Evolutionary conservation across 441 rosid species (phyloP), one percentile per base, ranked within the genome.

Genomic region (Erodium texanum): DNA sequence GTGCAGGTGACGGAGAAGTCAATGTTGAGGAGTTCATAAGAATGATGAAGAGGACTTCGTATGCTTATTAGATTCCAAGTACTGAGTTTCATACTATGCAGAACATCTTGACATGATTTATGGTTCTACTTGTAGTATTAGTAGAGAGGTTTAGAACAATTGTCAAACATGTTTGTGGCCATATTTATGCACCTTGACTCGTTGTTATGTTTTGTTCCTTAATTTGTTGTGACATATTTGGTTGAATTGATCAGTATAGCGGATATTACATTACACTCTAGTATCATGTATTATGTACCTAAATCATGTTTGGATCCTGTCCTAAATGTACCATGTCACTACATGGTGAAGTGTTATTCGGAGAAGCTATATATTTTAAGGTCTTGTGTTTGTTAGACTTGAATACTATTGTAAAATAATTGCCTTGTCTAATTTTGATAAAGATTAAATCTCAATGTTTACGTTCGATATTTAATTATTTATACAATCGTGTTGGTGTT

Each of bases 1-100:
- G 34, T 73, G 58, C 78, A 93, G 98, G 58, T 66, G 97, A 93
- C 75, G 93, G 96, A 41, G 94, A 89, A 82, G 92, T 93, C 59
- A 77, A 69, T 34, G 36, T 77, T 34, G 92, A 93, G 0, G 98
- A 93, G 68, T 93, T 93, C 82, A 68, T 87, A 66, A 80, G 80
- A 87, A 87, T 87, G 88, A 93, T 90, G 98, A 84, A 72, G 79
- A 81, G 83, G 81, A 89, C 96, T 20, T 50, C 86, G 1, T 87
- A 81, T 38, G 89, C 89, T 22, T 77, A 71, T 80, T 93, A 82
- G 76, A 72, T 56, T 19, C 18, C 2, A 56, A 50, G 10, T 18
- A 19, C 6, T 19, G 62, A n/a, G 3, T 32, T 32, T 19, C 61
- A 41, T 41, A 8, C 11, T 11, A 41, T 41, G 48, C 50, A 43